A percentile compares a stretch with the other conserved stretches of the same genome.
These are phyloP conservation scores for Fusarium hainanense DNA, from an alignment of 2,329 filamentous ascomycete species.

Conservation along the genomic window DNA sequence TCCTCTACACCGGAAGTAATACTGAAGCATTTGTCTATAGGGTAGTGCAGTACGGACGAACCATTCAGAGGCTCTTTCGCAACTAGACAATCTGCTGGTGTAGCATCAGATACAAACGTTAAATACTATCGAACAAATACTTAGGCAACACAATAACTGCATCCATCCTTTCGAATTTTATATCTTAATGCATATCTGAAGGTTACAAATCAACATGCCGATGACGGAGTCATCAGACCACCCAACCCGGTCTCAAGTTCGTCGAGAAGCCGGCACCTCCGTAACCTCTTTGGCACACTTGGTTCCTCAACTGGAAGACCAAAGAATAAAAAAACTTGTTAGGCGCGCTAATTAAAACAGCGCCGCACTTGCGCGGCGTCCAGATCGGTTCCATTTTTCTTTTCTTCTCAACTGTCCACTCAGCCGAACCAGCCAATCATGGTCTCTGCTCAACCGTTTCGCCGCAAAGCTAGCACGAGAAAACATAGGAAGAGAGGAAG, in stretches of 20 bases:
- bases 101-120: not conserved
- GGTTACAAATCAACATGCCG: constrained; percentile 18
- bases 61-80: constrained; percentile 16
- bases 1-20: not conserved
- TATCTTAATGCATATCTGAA: not conserved
- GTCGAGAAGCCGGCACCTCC: constrained; percentile 21
- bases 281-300: constrained; percentile 15
- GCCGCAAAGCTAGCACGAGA: constrained; percentile 36
- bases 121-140: not conserved
- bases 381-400: constrained; percentile 35
- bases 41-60: not conserved
- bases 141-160: not conserved
- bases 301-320: not conserved
- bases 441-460: constrained; percentile 37
- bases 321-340: constrained; percentile 8
- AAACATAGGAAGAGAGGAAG: constrained; percentile 20
- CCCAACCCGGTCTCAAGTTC: constrained; percentile 8
- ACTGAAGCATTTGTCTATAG: not conserved
- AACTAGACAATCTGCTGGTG: not conserved
- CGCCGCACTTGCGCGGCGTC: constrained; percentile 12
- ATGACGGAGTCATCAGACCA: constrained; percentile 37
- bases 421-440: constrained; percentile 45
- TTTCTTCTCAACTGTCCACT: constrained; percentile 31
- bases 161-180: not conserved
- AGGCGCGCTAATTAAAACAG: constrained; percentile 30